Evolutionary conservation across 495 filamentous ascomycete species (phyloP), one percentile per base, ranked within the genome.

Genomic region (Paragyromitra xinjiangensis): DNA sequence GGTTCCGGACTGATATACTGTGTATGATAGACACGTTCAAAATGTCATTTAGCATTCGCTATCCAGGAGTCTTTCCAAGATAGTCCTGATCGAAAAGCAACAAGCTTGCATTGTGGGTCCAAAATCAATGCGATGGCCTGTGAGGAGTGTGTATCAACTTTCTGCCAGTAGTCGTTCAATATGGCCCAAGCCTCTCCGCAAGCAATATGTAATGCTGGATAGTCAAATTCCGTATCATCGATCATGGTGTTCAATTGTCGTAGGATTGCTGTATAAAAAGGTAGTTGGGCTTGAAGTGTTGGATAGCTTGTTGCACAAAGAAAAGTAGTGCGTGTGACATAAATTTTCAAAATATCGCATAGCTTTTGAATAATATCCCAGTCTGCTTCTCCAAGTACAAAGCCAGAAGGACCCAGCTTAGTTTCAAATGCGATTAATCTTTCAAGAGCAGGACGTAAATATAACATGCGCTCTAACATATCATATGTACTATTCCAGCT

Each of bases 401-500:
- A 22, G 19, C 19, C 19, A 22, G 19, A 22, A 22, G 19, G 19
- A 22, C 19, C 19, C 19, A 22, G 19, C 19, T 22, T 22, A 22
- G 19, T 22, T 22, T 22, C 19, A 22, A 22, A 22, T 22, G 19
- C 16, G 50, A 29, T 29, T 2, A 56, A 12, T 6, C 53, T 0
- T 56, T 26, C 22, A 12, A 56, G 8, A 26, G 53, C 53, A 9
- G 53, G 53, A 1, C n/a, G 51, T 3, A 70, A 53, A 24, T 56
- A 56, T 29, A 70, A 4, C 24, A 51, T 11, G 26, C 53, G 22
- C 2, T 29, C 22, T 40, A 66, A 3, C 26, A 66, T 72, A 0
- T 12, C 34, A 40, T 50, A 53, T 64, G 59, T 72, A 6, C 26
- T 65, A 24, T 72, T 72, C 69, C 59, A 77, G 6, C 51, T 34